These are phyloP conservation scores for Trichoderma atroviride DNA, from an alignment of 2,329 filamentous ascomycete genomes.

Conservation along the genomic window DNA sequence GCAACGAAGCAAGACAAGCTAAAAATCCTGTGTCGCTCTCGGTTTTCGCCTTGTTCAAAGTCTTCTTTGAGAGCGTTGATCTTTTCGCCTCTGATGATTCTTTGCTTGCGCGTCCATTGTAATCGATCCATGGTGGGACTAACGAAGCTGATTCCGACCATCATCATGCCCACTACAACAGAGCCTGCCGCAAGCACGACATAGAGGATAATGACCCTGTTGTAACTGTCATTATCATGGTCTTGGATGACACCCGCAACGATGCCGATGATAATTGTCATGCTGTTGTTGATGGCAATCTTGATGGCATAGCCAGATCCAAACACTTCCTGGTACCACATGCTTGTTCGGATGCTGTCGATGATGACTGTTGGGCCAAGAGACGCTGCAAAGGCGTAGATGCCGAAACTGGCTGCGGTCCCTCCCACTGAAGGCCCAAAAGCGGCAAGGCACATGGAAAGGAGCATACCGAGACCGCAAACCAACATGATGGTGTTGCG, in stretches of 20 bases:
- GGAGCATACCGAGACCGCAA: conserved; percentile 51
- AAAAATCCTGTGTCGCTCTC: conserved; percentile 44
- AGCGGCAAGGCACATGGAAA: conserved; percentile 58
- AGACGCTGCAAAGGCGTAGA: conserved; percentile 59
- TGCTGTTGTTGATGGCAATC: conserved; percentile 64
- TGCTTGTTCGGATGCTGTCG: conserved; percentile 60
- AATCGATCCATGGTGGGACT: conserved; percentile 51
- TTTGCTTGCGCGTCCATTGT: conserved; percentile 61
- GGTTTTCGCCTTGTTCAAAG: conserved; percentile 42
- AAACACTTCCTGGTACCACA: conserved; percentile 63
- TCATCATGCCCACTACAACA: conserved; percentile 46
- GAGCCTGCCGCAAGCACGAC: conserved; percentile 55
- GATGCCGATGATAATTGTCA: conserved; percentile 63
- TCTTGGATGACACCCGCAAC: conserved; percentile 63
- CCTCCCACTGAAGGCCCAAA: conserved; percentile 53
- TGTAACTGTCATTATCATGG: conserved; percentile 57
- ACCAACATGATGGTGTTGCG: conserved; percentile 57
- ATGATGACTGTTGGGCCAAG: conserved; percentile 63
- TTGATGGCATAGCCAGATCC: conserved; percentile 63
- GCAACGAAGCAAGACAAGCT: conserved; percentile 48
- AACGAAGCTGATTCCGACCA: conserved; percentile 45
- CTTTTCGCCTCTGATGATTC: conserved; percentile 48
- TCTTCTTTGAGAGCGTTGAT: conserved; percentile 48
- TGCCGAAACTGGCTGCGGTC: conserved; percentile 61
- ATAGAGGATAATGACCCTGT: conserved; percentile 58